Conservation (phyloP, 768 basidiomycete genomes). For the Hirschioporus abietinus region DNA sequence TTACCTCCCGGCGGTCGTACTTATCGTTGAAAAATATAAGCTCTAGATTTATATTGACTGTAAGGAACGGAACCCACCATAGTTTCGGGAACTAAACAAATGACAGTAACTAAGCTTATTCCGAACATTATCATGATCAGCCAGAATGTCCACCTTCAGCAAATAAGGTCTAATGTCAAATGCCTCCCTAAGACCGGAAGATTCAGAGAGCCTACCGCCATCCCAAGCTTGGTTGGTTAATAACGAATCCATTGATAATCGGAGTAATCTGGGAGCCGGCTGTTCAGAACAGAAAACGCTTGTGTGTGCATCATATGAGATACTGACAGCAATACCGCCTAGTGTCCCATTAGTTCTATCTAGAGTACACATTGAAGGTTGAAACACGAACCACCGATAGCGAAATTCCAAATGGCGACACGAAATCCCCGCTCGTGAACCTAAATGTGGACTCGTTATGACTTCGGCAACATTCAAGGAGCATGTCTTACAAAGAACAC, state of each 20-base stretch:
- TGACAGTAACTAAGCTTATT: slow-evolving; percentile 6
- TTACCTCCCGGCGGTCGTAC: neutral
- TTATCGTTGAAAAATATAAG: neutral
- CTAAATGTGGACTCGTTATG: slow-evolving; percentile 7
- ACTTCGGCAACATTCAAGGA: neutral
- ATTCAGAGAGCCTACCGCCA: neutral
- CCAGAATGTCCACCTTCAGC: slow-evolving; percentile 14
- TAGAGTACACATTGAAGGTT: neutral
- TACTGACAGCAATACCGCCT: neutral
- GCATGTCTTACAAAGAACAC: slow-evolving; percentile 7
- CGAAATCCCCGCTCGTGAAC: slow-evolving; percentile 40
- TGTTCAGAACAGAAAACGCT: neutral
- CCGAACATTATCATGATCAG: slow-evolving; percentile 12
- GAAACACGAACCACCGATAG: slow-evolving; percentile 19
- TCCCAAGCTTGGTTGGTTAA: neutral
- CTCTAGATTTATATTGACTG: neutral
- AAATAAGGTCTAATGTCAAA: neutral
- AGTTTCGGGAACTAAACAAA: slow-evolving; percentile 15
- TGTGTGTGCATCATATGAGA: neutral
- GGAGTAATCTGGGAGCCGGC: neutral
- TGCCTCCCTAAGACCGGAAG: neutral
- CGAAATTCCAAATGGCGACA: slow-evolving; percentile 40
- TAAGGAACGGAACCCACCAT: neutral
- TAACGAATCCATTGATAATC: neutral
- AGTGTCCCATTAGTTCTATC: neutral